A percentile compares a stretch with the other conserved stretches of the same genome.
These are phyloP conservation scores for Colletotrichum magnum DNA, from an alignment of 2,329 filamentous ascomycete genomes.

Conservation along the genomic window DNA sequence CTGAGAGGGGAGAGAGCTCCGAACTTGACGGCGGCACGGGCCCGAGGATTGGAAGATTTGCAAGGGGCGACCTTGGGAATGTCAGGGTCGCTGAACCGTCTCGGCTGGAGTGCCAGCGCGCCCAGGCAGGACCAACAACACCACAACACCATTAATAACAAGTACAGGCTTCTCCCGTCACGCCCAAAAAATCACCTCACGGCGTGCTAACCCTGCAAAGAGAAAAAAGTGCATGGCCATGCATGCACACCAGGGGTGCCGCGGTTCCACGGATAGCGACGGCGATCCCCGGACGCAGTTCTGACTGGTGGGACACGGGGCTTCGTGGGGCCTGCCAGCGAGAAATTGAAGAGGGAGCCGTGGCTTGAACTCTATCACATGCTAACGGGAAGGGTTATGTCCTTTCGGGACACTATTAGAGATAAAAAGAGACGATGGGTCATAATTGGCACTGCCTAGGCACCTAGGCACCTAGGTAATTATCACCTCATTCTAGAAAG, in stretches of 20 bases:
- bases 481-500: slow-evolving; percentile 22
- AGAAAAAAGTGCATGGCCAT: slow-evolving; percentile 32
- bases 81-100: slow-evolving; percentile 34
- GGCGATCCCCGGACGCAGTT: slow-evolving; percentile 31
- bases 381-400: slow-evolving; percentile 17
- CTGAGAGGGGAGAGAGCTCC: slow-evolving; percentile 5
- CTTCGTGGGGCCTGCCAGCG: slow-evolving; percentile 30
- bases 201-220: slow-evolving; percentile 19
- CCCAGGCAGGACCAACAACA: slow-evolving; percentile 13
- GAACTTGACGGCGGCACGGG: slow-evolving; percentile 25
- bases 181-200: slow-evolving; percentile 16
- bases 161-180: not conserved
- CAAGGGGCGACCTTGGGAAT: slow-evolving; percentile 39
- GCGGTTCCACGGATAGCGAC: slow-evolving; percentile 33
- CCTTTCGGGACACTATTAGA: not conserved
- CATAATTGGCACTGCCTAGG: not conserved
- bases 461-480: slow-evolving; percentile 3
- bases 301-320: slow-evolving; percentile 32
- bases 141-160: not conserved
- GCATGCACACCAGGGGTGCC: slow-evolving; percentile 32
- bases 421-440: slow-evolving; percentile 9
- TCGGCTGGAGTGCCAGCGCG: slow-evolving; percentile 3
- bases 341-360: slow-evolving; percentile 38
- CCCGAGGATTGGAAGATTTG: slow-evolving; percentile 24
- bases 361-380: slow-evolving; percentile 42